These are phyloP conservation scores for Fragaria vesca DNA, from an alignment of 306 rosid species.

Conservation along the genomic window DNA sequence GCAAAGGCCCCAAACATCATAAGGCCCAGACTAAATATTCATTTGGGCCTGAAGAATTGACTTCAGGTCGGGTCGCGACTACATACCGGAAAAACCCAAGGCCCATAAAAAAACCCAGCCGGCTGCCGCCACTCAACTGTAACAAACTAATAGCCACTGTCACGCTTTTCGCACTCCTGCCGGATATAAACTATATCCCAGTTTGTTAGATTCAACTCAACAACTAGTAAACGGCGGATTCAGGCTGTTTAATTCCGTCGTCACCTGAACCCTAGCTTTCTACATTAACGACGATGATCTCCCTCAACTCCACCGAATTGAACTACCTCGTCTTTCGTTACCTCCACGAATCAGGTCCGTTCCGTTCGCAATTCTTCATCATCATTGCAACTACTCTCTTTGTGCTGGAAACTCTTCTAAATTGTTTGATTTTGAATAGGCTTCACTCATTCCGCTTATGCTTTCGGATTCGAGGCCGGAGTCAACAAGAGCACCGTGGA, in stretches of 20 bases:
- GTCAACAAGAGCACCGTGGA: conserved; percentile 47
- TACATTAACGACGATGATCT: conserved; percentile 36
- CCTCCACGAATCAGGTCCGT: conserved; percentile 58
- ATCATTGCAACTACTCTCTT: background rate
- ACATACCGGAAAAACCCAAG: background rate
- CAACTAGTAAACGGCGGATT: background rate
- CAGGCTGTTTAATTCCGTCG: background rate
- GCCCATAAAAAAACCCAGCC: background rate
- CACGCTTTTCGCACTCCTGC: conserved; percentile 8
- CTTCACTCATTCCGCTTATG: conserved; percentile 66
- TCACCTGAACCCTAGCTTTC: conserved; percentile 11
- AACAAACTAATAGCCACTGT: background rate
- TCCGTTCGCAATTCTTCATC: background rate
- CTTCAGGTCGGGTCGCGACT: background rate
- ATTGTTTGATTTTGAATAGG: conserved; percentile 25
- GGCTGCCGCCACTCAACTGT: background rate
- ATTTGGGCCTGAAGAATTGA: too few relatives aligned
- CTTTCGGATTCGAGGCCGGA: conserved; percentile 64
- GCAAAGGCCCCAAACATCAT: background rate
- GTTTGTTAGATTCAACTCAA: background rate
- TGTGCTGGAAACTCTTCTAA: background rate
- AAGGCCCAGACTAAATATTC: background rate
- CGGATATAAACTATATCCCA: background rate
- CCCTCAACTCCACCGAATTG: conserved; percentile 49
- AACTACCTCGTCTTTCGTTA: conserved; percentile 63